Conservation (phyloP, 2,329 filamentous ascomycete species). For the Biscogniauxia marginata region DNA sequence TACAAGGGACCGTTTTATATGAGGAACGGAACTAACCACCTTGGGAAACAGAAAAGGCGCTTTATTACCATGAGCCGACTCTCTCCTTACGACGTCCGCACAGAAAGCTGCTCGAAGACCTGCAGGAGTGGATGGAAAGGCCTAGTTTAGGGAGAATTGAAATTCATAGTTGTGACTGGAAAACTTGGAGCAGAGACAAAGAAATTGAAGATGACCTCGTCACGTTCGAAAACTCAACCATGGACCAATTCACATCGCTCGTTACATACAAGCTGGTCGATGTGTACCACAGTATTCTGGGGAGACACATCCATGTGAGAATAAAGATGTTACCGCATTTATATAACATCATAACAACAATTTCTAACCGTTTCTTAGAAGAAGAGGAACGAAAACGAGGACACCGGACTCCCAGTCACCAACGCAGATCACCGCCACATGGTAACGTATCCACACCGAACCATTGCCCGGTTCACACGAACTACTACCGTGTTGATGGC, state of each 20-base stretch:
- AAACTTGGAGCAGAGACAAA: conserved; percentile 5
- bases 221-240: conserved; percentile 14
- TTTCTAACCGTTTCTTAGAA: not conserved
- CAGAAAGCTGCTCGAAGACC: conserved; percentile 8
- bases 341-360: too few relatives aligned
- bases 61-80: not conserved
- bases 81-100: conserved; percentile 8
- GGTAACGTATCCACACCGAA: conserved; percentile 11
- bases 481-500: conserved; percentile 12
- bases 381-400: not conserved
- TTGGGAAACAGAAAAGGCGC: conserved; percentile 3
- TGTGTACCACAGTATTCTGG: conserved; percentile 9
- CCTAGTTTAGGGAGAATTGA: conserved; percentile 3
- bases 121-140: conserved; percentile 12
- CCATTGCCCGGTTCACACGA: conserved; percentile 10
- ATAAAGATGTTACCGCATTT: too few relatives aligned
- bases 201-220: conserved; percentile 5
- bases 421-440: conserved; percentile 9
- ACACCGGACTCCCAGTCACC: conserved; percentile 5
- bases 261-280: conserved; percentile 11
- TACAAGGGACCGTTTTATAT: too few relatives aligned
- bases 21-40: not conserved
- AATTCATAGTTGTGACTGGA: conserved; percentile 9
- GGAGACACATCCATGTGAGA: conserved; percentile 10
- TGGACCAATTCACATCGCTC: conserved; percentile 14